These are phyloP conservation scores for Pinus tabuliformis DNA, from an alignment of 75 land plant genomes.

Conservation along the genomic window DNA sequence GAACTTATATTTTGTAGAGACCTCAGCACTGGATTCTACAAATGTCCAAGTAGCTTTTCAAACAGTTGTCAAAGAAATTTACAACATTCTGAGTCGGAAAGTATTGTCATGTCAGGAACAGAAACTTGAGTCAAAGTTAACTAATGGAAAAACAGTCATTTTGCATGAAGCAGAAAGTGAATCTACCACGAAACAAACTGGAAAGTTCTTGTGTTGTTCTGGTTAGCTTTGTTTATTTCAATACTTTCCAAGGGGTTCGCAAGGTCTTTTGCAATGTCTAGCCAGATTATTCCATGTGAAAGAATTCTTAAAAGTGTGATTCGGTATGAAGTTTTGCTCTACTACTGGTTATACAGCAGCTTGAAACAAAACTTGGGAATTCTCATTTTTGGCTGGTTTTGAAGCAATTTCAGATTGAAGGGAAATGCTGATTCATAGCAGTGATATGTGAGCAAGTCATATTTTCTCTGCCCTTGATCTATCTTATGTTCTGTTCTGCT, in stretches of 20 bases:
- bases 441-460: too few species aligned
- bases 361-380: neutral
- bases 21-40: slow-evolving; percentile 90
- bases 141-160: slow-evolving; percentile 52
- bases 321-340: neutral
- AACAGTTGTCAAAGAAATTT: slow-evolving; percentile 85
- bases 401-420: too few species aligned
- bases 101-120: slow-evolving; percentile 55
- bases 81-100: slow-evolving; percentile 72
- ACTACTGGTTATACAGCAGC: neutral
- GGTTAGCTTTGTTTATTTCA: neutral
- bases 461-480: too few species aligned
- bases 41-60: slow-evolving; percentile 82
- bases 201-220: slow-evolving; percentile 40
- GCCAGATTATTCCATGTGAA: neutral
- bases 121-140: slow-evolving; percentile 24
- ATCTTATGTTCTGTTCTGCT: too few species aligned
- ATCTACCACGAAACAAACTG: slow-evolving; percentile 11
- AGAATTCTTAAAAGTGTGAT: neutral
- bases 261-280: neutral
- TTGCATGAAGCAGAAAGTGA: slow-evolving; percentile 27
- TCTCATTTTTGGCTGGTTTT: neutral
- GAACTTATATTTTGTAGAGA: slow-evolving; percentile 81
- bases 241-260: too few species aligned
- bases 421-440: too few species aligned